Conservation (phyloP, 2,329 filamentous ascomycete species). For the Colletotrichum liriopes region DNA sequence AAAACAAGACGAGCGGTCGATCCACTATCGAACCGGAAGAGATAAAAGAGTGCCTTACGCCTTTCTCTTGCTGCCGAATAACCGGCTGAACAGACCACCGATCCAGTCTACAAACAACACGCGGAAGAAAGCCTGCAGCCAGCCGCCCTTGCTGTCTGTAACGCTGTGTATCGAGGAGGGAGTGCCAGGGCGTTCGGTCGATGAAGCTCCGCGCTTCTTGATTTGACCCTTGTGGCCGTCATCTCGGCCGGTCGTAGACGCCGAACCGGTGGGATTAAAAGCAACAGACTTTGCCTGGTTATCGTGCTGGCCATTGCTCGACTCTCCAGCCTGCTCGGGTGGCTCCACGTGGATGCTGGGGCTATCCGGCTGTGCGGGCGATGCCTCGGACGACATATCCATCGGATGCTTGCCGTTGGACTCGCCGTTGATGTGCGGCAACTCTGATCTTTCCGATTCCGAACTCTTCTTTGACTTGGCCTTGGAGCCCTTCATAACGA, state of each 20-base stretch:
- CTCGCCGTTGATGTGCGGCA: constrained; percentile 23
- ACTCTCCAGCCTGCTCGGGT: constrained; percentile 25
- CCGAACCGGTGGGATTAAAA: background rate
- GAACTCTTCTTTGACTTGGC: constrained; percentile 33
- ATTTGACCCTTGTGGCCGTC: constrained; percentile 34
- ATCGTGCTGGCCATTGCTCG: background rate
- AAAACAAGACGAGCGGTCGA: constrained; percentile 5
- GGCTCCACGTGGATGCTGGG: constrained; percentile 26
- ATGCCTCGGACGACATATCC: constrained; percentile 14
- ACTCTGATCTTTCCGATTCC: constrained; percentile 15
- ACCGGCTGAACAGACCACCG: constrained; percentile 50
- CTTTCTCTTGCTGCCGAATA: constrained; percentile 44
- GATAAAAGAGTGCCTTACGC: constrained; percentile 39
- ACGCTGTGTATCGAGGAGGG: constrained; percentile 46
- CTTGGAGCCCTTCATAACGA: constrained; percentile 52
- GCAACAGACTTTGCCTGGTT: background rate
- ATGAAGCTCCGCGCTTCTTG: constrained; percentile 40
- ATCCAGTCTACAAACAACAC: constrained; percentile 58
- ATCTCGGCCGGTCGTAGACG: constrained; percentile 18
- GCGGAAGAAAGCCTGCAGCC: constrained; percentile 54
- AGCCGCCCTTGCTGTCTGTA: constrained; percentile 46
- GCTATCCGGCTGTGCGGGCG: constrained; percentile 12
- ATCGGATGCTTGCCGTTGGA: constrained; percentile 30
- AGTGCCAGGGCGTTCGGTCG: constrained; percentile 42
- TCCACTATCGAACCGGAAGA: constrained; percentile 20